Evolutionary conservation across 2,329 filamentous ascomycete species (phyloP), one percentile per base, ranked within the genome.

Genomic region (Calonectria naviculata): DNA sequence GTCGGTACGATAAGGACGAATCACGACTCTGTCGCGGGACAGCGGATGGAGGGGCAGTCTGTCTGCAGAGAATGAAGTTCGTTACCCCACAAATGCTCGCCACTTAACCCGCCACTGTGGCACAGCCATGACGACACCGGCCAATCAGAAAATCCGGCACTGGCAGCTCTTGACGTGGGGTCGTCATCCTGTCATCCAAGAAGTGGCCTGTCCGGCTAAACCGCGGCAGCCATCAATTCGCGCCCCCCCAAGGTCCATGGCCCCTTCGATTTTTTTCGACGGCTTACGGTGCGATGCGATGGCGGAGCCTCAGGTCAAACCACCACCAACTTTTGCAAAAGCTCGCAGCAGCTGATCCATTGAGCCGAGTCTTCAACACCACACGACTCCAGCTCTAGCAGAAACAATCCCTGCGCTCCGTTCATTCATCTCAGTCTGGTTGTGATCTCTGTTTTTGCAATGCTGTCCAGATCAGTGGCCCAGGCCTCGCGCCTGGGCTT

Each of bases 391-490:
- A 67, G 29, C 46, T 28, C 66, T 19, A 41, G 58, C 56, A 64
- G 65, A 24, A 36, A 28, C 41, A 54, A 60, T 49, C 42, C 38
- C 65, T 60, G 41, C 62, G 9, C 44, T 72, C 28, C 36, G 26
- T 61, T 54, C 36, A n/a, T 46, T 42, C 52, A 2, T 10, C 19
- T 41, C 19, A 24, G 17, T 52, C 29, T 41, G 38, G 12, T 17
- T 47, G 26, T 31, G 44, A 65, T 17, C n/a, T 44, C n/a, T 34
- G 54, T 19, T 71, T 66, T 78, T 78, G 74, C 79, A 81, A 89
- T 89, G 74, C 72, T 86, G 78, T 81, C 80, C 31, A 74, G 79
- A 79, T 58, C 52, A 13, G 74, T 81, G 74, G 80, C 78, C 74
- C 78, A 78, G 72, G 79, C 80, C 68, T 78, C 81, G 69, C 76